Evolutionary conservation across 257 asterid genomes (phyloP).

Genomic region (Salvia hispanica): DNA sequence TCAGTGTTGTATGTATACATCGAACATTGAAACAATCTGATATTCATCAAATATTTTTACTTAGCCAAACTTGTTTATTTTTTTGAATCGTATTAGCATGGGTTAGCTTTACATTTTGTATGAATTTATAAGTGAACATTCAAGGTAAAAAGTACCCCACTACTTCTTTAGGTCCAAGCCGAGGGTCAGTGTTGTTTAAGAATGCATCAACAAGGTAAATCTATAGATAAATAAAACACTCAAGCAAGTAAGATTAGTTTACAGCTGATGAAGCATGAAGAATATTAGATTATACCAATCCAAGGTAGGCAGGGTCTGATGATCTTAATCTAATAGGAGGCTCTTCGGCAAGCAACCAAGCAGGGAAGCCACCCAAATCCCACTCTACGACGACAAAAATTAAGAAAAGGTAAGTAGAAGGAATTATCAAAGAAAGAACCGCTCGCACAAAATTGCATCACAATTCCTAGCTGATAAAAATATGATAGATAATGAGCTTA

Average conservation of each 20-base stretch:
- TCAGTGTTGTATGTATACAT: too few species aligned
- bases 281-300: constrained; percentile 51
- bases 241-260: background rate
- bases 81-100: too few species aligned
- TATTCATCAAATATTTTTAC: background rate
- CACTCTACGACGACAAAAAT: constrained; percentile 64
- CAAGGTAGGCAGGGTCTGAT: constrained; percentile 76
- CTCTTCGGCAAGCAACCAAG: constrained; percentile 88
- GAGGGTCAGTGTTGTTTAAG: background rate
- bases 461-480: constrained; percentile 1
- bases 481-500: background rate
- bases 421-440: constrained; percentile 9
- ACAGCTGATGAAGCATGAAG: constrained; percentile 11
- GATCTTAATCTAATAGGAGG: constrained; percentile 81
- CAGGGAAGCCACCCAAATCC: constrained; percentile 99
- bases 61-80: background rate
- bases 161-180: too few species aligned
- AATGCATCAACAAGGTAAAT: background rate
- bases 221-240: background rate
- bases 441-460: background rate
- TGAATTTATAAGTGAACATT: too few species aligned
- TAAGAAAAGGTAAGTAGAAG: background rate
- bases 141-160: too few species aligned
- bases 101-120: too few species aligned
- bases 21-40: too few species aligned